Percentiles rank a stretch among this genome's conserved stretches.
These are phyloP conservation scores for Cyberlindnera nakhonratchasimensis DNA, from an alignment of 805 yeast genomes.

Conservation along the genomic window DNA sequence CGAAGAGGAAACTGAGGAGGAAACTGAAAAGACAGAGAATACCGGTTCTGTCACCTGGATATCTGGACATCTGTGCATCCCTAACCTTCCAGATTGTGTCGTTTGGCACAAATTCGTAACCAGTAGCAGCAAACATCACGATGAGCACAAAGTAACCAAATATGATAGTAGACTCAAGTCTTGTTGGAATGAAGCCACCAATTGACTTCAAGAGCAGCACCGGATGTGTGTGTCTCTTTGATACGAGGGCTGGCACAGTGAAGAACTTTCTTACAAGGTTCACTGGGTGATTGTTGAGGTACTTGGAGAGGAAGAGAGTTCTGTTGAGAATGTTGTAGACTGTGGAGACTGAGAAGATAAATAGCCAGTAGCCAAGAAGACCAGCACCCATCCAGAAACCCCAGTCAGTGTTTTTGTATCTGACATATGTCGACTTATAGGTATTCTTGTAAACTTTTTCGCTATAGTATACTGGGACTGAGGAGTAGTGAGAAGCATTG, in stretches of 20 bases:
- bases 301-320: constrained; percentile 16
- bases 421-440: constrained; percentile 26
- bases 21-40: constrained; percentile 32
- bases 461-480: constrained; percentile 36
- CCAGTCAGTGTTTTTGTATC: constrained; percentile 36
- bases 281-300: constrained; percentile 15
- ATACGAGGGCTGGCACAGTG: constrained; percentile 15
- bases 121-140: constrained; percentile 17
- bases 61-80: constrained; percentile 24
- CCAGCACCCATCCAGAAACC: constrained; percentile 47
- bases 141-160: constrained; percentile 32
- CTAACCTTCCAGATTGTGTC: constrained; percentile 21
- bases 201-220: constrained; percentile 10
- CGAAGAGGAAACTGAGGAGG: constrained; percentile 57
- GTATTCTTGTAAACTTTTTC: constrained; percentile 27
- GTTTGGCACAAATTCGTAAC: constrained; percentile 17
- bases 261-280: constrained; percentile 19
- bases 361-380: constrained; percentile 46
- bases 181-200: constrained; percentile 27
- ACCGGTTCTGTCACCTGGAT: constrained; percentile 29
- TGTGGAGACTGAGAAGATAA: constrained; percentile 40
- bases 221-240: constrained; percentile 24
- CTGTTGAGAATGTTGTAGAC: constrained; percentile 26
- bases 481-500: constrained; percentile 31
- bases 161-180: constrained; percentile 29